Base-by-base conservation (phyloP, 2,329 filamentous ascomycete species). In the Aspergillus sp. region DNA sequence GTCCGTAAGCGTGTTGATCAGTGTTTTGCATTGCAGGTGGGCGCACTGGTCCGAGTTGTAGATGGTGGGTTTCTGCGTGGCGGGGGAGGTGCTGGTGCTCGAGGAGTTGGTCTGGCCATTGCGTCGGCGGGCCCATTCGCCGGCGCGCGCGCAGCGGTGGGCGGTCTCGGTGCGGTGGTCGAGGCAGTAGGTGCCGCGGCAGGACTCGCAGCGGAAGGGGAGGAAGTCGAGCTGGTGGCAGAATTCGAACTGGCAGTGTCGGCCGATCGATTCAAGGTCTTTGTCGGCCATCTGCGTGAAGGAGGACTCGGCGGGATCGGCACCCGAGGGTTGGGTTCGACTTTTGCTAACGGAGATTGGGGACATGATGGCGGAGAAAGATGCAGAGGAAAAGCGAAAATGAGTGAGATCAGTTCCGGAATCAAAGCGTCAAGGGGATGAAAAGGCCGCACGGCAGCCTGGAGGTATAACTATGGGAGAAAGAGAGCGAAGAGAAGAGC, bases 151-250 rank as follows among this genome's bases (percentile, higher is more conserved):
- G 65, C 87, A 90, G 71, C 87, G 85, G 79, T 99, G 96, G 0
- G 91, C 80, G 20, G 86, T 85, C 80, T 98, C 94, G 69, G 87
- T 89, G 57, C 94, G 90, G 82, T 99, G 95, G 73, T 98, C 94
- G 66, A 96, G 89, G 75, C 96, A 99, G 80, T 88, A 99, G 16
- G 90, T 94, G 59, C 82, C 82, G 70, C 80, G 85, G 79, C 95
- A 99, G 67, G 90, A 95, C 74, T 96, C 91, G 80, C 95, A 99
- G 72, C 87, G 85, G 77, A 98, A 98, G 4, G 95, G 95, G 4
- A 99, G 86, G 76, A 99, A 98, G 78, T 98, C 95, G 61, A 98
- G 90, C 73, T 95, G 90, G 74, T 93, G 90, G 82, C 95, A 99
- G 82, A 92, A 96, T 65, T 89, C 82, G 78, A 90, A 89, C 76